Percentiles rank a stretch among this genome's conserved stretches.
Conservation (phyloP, 2,329 filamentous ascomycete genomes). For the Apiospora phragmitis region DNA sequence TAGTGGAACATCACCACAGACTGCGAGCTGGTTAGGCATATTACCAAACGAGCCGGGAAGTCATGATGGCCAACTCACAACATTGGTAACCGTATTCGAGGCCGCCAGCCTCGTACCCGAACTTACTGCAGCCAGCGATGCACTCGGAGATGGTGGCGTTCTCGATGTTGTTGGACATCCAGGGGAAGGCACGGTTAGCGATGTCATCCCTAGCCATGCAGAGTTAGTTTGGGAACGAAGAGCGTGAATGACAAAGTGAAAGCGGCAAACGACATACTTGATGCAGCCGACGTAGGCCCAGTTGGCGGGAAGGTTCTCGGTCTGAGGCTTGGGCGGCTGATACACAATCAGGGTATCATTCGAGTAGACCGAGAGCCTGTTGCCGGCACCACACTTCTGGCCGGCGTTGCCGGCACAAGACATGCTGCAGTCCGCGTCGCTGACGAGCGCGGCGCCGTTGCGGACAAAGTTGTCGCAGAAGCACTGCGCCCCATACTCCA, state of each 20-base stretch:
- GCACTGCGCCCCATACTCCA: conserved; percentile 33
- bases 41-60: not conserved
- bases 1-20: conserved; percentile 36
- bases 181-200: conserved; percentile 33
- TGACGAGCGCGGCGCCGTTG: conserved; percentile 21
- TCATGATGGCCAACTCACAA: conserved; percentile 17
- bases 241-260: not conserved
- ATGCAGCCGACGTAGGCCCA: conserved; percentile 26
- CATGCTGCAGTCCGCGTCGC: conserved; percentile 25
- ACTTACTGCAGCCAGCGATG: conserved; percentile 39
- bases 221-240: not conserved
- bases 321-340: conserved; percentile 20
- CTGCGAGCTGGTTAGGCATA: not conserved
- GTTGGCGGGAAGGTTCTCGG: conserved; percentile 15
- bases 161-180: conserved; percentile 36
- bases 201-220: conserved; percentile 21
- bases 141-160: conserved; percentile 43
- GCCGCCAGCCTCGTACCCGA: conserved; percentile 43
- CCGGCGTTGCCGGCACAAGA: conserved; percentile 23
- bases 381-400: conserved; percentile 26
- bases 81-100: conserved; percentile 45
- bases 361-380: conserved; percentile 24
- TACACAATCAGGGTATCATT: conserved; percentile 21
- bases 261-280: conserved; percentile 12
- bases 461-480: conserved; percentile 27